A percentile compares a stretch with the other conserved stretches of the same genome.
Conservation (phyloP, 345 rosid species). For the Bruguiera gymnorhiza region DNA sequence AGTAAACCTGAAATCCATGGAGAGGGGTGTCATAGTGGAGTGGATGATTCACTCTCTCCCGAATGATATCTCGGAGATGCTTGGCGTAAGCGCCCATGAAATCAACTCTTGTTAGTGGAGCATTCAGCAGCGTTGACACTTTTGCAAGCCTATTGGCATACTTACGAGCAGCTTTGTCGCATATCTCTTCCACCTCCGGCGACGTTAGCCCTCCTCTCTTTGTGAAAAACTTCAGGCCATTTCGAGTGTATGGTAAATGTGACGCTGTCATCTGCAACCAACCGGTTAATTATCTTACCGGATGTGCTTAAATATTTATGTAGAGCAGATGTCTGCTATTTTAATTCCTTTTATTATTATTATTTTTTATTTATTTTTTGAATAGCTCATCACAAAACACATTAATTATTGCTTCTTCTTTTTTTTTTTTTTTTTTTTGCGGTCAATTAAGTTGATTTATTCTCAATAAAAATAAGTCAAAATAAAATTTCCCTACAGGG, state of each 20-base stretch:
- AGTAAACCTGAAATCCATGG: conserved; percentile 62
- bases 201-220: conserved; percentile 87
- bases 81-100: conserved; percentile 77
- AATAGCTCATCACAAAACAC: too few species aligned
- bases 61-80: conserved; percentile 65
- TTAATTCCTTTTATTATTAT: too few species aligned
- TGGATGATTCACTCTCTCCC: conserved; percentile 77
- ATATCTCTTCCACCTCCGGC: conserved; percentile 77
- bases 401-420: too few species aligned
- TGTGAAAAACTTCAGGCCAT: conserved; percentile 86
- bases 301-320: too few species aligned
- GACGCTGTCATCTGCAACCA: conserved; percentile 81
- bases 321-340: too few species aligned
- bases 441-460: too few species aligned
- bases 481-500: too few species aligned
- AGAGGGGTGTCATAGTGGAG: conserved; percentile 77
- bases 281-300: background rate
- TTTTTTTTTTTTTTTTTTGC: too few species aligned
- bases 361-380: too few species aligned
- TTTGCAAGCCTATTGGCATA: conserved; percentile 60
- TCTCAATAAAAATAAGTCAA: too few species aligned
- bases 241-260: conserved; percentile 87
- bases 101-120: conserved; percentile 47
- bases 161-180: conserved; percentile 65
- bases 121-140: conserved; percentile 54